These are phyloP conservation scores for Eragrostis curvula DNA, from an alignment of 176 grass and related monocot species.

Conservation along the genomic window DNA sequence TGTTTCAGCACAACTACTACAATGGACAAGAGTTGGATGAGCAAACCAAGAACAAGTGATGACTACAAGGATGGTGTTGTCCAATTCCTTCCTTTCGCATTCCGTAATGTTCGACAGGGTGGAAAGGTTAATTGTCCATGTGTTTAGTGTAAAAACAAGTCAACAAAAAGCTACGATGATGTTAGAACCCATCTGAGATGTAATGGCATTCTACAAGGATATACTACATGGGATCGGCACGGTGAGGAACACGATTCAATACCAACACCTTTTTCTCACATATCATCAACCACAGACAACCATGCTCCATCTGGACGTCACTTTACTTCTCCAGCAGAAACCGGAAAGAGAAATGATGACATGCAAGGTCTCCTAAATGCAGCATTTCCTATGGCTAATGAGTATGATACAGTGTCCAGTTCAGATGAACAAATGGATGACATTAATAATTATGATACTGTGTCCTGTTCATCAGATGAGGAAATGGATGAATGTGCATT, in stretches of 20 bases:
- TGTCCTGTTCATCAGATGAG: neutral
- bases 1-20: neutral
- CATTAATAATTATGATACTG: neutral
- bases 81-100: slow-evolving; percentile 25
- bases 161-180: neutral
- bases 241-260: neutral
- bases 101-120: neutral
- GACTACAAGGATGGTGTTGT: slow-evolving; percentile 13
- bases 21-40: slow-evolving; percentile 13
- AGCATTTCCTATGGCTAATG: neutral
- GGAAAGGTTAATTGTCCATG: slow-evolving; percentile 17
- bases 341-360: neutral
- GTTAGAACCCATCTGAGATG: slow-evolving; percentile 8
- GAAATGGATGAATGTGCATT: neutral
- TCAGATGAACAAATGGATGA: neutral
- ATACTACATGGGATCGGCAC: neutral
- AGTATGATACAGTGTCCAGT: neutral
- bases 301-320: neutral
- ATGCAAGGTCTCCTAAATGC: neutral
- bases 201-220: slow-evolving; percentile 26
- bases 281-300: neutral
- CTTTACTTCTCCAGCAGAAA: neutral
- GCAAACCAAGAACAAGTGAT: slow-evolving; percentile 10
- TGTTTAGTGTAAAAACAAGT: slow-evolving; percentile 1
- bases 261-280: neutral